Percentiles rank a stretch among this genome's conserved stretches.
Evolutionary conservation across 352 stramenopile genomes (phyloP).

Genomic region (Pythium plurisporium): DNA sequence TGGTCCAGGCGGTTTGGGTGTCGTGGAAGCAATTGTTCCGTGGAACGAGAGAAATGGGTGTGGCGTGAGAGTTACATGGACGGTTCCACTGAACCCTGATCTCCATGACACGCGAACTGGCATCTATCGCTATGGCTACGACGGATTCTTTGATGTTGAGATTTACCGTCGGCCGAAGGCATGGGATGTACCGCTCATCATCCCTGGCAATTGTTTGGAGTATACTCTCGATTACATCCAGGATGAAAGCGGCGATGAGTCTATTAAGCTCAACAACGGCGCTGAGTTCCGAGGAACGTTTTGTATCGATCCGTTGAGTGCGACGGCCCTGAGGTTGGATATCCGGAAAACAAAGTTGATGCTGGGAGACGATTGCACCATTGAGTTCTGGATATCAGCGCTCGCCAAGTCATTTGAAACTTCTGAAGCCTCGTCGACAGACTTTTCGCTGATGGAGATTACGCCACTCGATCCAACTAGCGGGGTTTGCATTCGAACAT

Average conservation of each 20-base stretch:
- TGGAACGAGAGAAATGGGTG: conserved; percentile 48
- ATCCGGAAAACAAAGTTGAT: conserved; percentile 18
- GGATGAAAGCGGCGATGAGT: neutral
- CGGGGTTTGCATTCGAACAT: neutral
- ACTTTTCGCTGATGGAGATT: conserved; percentile 9
- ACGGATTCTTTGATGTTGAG: conserved; percentile 61
- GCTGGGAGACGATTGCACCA: conserved; percentile 35
- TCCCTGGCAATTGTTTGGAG: conserved; percentile 36
- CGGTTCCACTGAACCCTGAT: neutral
- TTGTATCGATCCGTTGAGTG: conserved; percentile 3
- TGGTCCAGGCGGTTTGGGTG: conserved; percentile 45
- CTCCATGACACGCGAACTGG: neutral
- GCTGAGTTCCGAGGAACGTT: conserved; percentile 36
- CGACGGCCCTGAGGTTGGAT: conserved; percentile 7
- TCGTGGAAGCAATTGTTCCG: conserved; percentile 46
- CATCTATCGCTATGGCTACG: conserved; percentile 63
- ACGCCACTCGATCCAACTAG: conserved; percentile 10
- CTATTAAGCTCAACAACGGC: conserved; percentile 14
- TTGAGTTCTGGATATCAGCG: conserved; percentile 64
- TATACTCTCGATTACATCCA: conserved; percentile 28
- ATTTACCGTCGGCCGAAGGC: conserved; percentile 15
- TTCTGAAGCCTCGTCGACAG: neutral
- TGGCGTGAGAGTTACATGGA: conserved; percentile 58
- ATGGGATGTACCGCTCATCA: conserved; percentile 35
- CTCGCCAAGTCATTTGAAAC: neutral